Evolutionary conservation across 2,329 filamentous ascomycete genomes (phyloP).

Genomic region (Coniochaeta sp.): DNA sequence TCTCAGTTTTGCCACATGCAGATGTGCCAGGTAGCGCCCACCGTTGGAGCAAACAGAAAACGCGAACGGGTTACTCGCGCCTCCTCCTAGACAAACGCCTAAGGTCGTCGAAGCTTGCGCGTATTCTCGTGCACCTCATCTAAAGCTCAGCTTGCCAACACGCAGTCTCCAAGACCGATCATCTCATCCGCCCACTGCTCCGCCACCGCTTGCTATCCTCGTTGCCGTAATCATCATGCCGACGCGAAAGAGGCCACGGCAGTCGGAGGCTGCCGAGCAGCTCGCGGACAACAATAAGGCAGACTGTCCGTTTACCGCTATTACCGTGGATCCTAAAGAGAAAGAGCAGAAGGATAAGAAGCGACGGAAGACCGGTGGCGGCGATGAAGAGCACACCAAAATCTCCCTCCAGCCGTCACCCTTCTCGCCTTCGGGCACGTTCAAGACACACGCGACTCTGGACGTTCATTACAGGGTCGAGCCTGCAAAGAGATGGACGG

Average conservation of each 20-base stretch:
- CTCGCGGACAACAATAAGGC: constrained; percentile 42
- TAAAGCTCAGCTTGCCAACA: background rate
- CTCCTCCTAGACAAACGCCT: background rate
- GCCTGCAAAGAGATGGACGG: constrained; percentile 44
- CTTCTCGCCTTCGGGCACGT: constrained; percentile 46
- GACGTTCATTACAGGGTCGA: constrained; percentile 48
- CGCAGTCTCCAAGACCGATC: background rate
- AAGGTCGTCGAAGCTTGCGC: too few relatives aligned
- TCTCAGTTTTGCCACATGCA: background rate
- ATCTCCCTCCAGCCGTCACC: constrained; percentile 40
- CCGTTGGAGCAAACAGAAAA: background rate
- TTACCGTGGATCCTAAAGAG: constrained; percentile 36
- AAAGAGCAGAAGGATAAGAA: constrained; percentile 38
- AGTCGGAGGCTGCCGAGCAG: constrained; percentile 28
- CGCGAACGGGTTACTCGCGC: background rate
- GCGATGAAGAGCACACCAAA: constrained; percentile 35
- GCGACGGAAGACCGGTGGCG: constrained; percentile 33
- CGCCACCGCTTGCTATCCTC: too few relatives aligned
- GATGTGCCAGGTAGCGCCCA: background rate
- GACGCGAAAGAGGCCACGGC: constrained; percentile 36
- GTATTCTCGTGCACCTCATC: background rate
- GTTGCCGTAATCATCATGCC: constrained; percentile 31
- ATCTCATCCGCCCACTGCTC: too few relatives aligned
- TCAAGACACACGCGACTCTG: constrained; percentile 46
- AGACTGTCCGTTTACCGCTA: constrained; percentile 47